Conservation (phyloP, 1,139 yeast species). For the Barnettozyma hawaiiensis region DNA sequence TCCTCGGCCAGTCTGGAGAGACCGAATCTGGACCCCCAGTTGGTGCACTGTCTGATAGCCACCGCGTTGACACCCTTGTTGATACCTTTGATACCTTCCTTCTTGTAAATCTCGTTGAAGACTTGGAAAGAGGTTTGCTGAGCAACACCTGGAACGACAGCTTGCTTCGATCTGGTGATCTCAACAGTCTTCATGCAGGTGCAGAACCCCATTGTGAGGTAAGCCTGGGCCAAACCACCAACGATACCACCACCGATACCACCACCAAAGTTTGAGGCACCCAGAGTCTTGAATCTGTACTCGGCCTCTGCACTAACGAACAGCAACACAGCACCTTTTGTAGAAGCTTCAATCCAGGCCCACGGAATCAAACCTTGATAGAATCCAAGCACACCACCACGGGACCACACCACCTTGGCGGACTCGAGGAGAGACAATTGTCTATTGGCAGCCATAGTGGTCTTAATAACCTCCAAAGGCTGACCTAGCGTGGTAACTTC, state of each 20-base stretch:
- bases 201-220: constrained; percentile 94
- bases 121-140: constrained; percentile 81
- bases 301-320: constrained; percentile 93
- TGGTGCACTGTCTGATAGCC: constrained; percentile 96
- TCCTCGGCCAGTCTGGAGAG: constrained; percentile 89
- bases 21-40: constrained; percentile 98
- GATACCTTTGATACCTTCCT: constrained; percentile 89
- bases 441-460: constrained; percentile 98
- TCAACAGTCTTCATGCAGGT: constrained; percentile 98
- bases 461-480: constrained; percentile 90
- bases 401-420: constrained; percentile 72
- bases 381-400: constrained; percentile 89
- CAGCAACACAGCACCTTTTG: constrained; percentile 95
- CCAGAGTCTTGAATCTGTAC: constrained; percentile 60
- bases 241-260: constrained; percentile 94
- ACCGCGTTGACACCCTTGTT: constrained; percentile 99
- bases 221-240: constrained; percentile 93
- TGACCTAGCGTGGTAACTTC: constrained; percentile 95
- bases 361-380: constrained; percentile 98
- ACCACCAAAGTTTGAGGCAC: constrained; percentile 65
- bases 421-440: constrained; percentile 62
- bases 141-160: constrained; percentile 57
- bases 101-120: constrained; percentile 73
- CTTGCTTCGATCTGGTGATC: constrained; percentile 85
- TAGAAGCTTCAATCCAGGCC: constrained; percentile 99